Evolutionary conservation across 2,329 filamentous ascomycete species (phyloP).

Genomic region (Cadophora sp.): DNA sequence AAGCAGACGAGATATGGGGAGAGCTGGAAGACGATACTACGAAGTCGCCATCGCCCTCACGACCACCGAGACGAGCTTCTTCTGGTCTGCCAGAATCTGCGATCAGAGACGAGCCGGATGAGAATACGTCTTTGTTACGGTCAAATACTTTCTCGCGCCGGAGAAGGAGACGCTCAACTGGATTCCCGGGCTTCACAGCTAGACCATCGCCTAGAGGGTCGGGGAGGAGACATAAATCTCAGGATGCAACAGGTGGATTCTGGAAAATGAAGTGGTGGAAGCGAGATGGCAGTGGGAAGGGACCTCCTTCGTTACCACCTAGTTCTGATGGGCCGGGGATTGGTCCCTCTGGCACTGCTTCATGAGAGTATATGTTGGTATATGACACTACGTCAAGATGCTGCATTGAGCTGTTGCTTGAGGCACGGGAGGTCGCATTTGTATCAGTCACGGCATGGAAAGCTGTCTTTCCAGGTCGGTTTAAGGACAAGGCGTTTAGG

Average conservation of each 20-base stretch:
- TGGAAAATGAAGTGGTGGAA: slow-evolving; percentile 64
- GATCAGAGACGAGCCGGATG: slow-evolving; percentile 32
- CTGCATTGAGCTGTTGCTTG: background rate
- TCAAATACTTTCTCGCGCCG: slow-evolving; percentile 41
- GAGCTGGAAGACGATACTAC: slow-evolving; percentile 78
- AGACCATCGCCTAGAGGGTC: slow-evolving; percentile 43
- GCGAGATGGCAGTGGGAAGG: slow-evolving; percentile 30
- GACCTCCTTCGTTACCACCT: slow-evolving; percentile 27
- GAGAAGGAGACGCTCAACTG: slow-evolving; percentile 62
- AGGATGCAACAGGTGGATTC: slow-evolving; percentile 58
- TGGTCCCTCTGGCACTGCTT: slow-evolving; percentile 24
- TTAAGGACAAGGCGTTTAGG: slow-evolving; percentile 3
- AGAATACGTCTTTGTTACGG: slow-evolving; percentile 38
- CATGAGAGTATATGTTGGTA: background rate
- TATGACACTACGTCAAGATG: background rate
- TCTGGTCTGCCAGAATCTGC: slow-evolving; percentile 21
- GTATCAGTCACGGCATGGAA: background rate
- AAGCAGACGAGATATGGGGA: slow-evolving; percentile 84
- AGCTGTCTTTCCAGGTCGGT: background rate
- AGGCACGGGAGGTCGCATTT: background rate
- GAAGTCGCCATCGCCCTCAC: slow-evolving; percentile 40
- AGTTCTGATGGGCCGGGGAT: slow-evolving; percentile 18
- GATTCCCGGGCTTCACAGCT: slow-evolving; percentile 67
- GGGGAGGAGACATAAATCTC: slow-evolving; percentile 48
- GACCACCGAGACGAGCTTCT: slow-evolving; percentile 26